These are phyloP conservation scores for Hydrangea macrophylla DNA, from an alignment of 148 eudicot genomes.

Conservation along the genomic window DNA sequence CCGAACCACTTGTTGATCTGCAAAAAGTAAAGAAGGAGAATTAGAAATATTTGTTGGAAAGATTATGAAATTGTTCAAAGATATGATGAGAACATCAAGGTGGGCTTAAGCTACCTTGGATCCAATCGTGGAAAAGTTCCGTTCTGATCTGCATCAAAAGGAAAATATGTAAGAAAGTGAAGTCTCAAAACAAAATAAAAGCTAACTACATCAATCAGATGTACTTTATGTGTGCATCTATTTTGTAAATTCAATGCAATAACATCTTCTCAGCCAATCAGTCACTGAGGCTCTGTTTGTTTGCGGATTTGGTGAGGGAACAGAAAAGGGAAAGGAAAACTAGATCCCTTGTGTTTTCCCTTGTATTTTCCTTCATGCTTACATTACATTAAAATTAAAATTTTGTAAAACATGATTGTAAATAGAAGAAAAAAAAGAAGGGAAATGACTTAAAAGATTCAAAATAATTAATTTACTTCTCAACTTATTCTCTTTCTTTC, in stretches of 20 bases:
- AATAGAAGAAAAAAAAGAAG: no score
- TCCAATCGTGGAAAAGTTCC: conserved; percentile 41
- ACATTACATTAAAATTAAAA: no score
- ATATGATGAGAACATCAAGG: neutral
- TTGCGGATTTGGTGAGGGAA: no score
- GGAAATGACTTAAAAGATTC: no score
- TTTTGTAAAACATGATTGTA: no score
- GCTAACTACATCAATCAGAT: neutral
- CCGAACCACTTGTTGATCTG: conserved; percentile 41
- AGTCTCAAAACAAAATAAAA: neutral
- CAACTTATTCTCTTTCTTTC: no score
- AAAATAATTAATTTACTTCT: no score
- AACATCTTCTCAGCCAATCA: neutral
- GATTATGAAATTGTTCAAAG: neutral
- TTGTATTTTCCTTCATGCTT: no score
- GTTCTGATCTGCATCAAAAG: conserved; percentile 35
- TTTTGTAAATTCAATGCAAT: no score
- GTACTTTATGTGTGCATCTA: no score
- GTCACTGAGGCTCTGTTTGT: neutral
- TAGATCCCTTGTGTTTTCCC: no score
- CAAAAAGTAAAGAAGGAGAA: conserved; percentile 16
- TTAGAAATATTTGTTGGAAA: neutral
- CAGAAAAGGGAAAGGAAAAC: no score
- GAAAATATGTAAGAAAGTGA: neutral
- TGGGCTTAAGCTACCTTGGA: conserved; percentile 27